A percentile compares a stretch with the other conserved stretches of the same genome.
Conservation (phyloP, 495 filamentous ascomycete species). For the Xylaria palmicola region DNA sequence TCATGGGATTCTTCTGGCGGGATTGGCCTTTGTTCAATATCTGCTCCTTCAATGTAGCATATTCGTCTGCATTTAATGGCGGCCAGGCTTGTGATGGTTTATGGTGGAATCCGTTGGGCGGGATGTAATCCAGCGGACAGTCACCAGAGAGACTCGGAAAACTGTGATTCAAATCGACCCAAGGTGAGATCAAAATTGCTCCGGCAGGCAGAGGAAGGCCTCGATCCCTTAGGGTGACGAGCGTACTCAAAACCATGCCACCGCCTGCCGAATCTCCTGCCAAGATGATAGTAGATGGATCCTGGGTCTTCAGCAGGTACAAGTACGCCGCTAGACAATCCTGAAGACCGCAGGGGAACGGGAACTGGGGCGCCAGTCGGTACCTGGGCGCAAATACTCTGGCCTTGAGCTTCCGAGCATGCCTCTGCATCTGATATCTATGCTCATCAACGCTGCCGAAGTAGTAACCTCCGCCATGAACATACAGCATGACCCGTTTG, state of each 20-base stretch:
- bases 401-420: conserved; percentile 89
- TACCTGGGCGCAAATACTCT: conserved; percentile 86
- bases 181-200: conserved; percentile 85
- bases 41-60: conserved; percentile 31
- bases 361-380: conserved; percentile 87
- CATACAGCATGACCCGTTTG: conserved; percentile 85
- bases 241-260: conserved; percentile 77
- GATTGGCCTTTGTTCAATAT: conserved; percentile 34
- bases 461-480: conserved; percentile 71
- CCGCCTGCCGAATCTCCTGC: conserved; percentile 91
- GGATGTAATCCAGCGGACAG: conserved; percentile 80
- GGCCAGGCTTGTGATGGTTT: conserved; percentile 85
- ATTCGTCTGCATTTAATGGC: conserved; percentile 78
- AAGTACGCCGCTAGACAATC: conserved; percentile 89
- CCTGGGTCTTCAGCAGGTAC: conserved; percentile 69
- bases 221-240: conserved; percentile 79
- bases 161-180: conserved; percentile 91
- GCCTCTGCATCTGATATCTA: conserved; percentile 91
- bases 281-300: conserved; percentile 71
- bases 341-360: conserved; percentile 87
- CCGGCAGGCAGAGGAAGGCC: conserved; percentile 82
- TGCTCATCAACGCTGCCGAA: conserved; percentile 95
- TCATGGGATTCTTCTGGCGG: conserved; percentile 14
- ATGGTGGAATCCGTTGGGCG: conserved; percentile 79
- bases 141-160: conserved; percentile 83